A percentile compares a stretch with the other conserved stretches of the same genome.
Evolutionary conservation across 768 basidiomycete genomes (phyloP).

Genomic region (Mycena indigotica): DNA sequence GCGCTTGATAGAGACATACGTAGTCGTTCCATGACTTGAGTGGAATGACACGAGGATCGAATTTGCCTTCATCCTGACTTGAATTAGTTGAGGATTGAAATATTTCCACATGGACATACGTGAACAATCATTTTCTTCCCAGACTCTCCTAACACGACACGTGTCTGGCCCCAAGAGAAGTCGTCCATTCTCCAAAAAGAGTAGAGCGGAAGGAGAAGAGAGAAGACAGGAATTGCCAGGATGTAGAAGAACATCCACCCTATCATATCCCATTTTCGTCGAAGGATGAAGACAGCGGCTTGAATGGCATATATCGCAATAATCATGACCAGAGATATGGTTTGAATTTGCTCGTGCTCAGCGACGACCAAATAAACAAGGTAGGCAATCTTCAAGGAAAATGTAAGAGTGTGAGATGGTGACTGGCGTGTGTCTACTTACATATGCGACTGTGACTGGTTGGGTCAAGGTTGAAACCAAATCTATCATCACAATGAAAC

Average conservation of each 20-base stretch:
- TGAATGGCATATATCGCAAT: constrained; percentile 94
- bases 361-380: constrained; percentile 80
- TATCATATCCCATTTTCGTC: constrained; percentile 98
- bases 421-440: constrained; percentile 44
- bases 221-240: constrained; percentile 89
- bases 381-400: constrained; percentile 80
- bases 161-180: constrained; percentile 94
- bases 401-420: constrained; percentile 15
- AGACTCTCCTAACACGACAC: constrained; percentile 89
- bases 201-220: constrained; percentile 89
- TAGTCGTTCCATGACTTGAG: constrained; percentile 97
- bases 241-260: constrained; percentile 98
- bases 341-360: constrained; percentile 68
- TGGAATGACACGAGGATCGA: constrained; percentile 90
- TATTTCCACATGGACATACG: constrained; percentile 48
- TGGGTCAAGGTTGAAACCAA: constrained; percentile 83
- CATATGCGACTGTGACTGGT: constrained; percentile 87
- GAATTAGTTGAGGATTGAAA: constrained; percentile 7
- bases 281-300: constrained; percentile 86
- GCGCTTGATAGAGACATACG: constrained; percentile 43
- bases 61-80: constrained; percentile 91
- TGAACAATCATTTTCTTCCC: constrained; percentile 97
- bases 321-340: constrained; percentile 88
- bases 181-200: constrained; percentile 99
- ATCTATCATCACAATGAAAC: constrained; percentile 97